Percentiles rank a stretch among this genome's conserved stretches.
Evolutionary conservation across 2,329 filamentous ascomycete species (phyloP).

Genomic region (Macrophomina pseudophaseolina): DNA sequence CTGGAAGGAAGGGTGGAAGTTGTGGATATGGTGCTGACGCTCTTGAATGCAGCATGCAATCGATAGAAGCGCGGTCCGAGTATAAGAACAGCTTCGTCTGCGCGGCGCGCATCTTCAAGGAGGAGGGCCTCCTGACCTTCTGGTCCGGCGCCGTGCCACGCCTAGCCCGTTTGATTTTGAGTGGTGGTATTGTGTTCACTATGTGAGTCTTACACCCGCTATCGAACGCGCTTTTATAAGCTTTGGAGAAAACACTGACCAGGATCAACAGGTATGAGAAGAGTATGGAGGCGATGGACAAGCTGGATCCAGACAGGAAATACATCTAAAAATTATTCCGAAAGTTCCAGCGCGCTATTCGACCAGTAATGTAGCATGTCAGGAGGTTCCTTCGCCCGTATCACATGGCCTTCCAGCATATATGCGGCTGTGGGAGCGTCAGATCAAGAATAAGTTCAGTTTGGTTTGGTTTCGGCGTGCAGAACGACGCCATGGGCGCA

Average conservation of each 20-base stretch:
- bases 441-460: not conserved
- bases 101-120: slow-evolving; percentile 79
- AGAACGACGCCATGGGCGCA: not conserved
- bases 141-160: slow-evolving; percentile 93
- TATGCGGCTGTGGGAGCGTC: no score
- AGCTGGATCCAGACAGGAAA: slow-evolving; percentile 78
- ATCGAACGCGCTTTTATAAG: slow-evolving; percentile 43
- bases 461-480: no score
- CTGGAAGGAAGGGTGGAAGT: not conserved
- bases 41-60: slow-evolving; percentile 74
- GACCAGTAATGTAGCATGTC: not conserved
- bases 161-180: slow-evolving; percentile 82
- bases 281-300: slow-evolving; percentile 85
- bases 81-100: slow-evolving; percentile 92
- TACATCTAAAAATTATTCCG: slow-evolving; percentile 65
- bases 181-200: slow-evolving; percentile 96
- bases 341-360: not conserved
- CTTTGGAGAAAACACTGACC: not conserved
- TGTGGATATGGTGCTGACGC: slow-evolving; percentile 42
- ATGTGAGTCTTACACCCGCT: slow-evolving; percentile 80
- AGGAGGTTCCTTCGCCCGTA: not conserved
- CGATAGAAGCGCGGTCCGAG: slow-evolving; percentile 76
- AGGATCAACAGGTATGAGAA: slow-evolving; percentile 74
- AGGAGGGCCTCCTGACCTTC: slow-evolving; percentile 87
- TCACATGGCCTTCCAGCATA: not conserved